These are phyloP conservation scores for Calocybe gangraenosa DNA, from an alignment of 768 basidiomycete species.

Conservation along the genomic window DNA sequence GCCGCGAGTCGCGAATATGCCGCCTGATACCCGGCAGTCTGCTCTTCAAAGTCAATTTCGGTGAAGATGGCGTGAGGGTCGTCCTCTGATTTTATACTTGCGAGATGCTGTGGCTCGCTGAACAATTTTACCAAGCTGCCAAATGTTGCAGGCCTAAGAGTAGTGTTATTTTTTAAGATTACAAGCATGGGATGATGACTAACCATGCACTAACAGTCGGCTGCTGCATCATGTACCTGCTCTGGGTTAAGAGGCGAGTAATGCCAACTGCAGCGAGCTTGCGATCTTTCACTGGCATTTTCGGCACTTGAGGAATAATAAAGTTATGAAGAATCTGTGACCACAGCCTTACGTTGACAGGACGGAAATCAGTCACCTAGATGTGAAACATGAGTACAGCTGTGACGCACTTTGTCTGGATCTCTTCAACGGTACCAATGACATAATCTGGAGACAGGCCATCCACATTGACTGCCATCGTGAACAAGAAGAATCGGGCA, in stretches of 20 bases:
- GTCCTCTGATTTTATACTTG: conserved; percentile 32
- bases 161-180: background rate
- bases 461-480: conserved; percentile 69
- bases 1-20: conserved; percentile 91
- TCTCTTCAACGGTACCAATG: conserved; percentile 71
- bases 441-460: conserved; percentile 78
- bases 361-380: background rate
- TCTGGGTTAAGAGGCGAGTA: conserved; percentile 73
- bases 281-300: conserved; percentile 77
- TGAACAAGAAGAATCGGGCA: conserved; percentile 71
- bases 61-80: conserved; percentile 58
- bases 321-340: conserved; percentile 74
- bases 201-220: conserved; percentile 67
- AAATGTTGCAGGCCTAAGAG: conserved; percentile 63
- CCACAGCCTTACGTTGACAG: conserved; percentile 50
- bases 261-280: conserved; percentile 83
- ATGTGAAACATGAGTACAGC: background rate
- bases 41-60: conserved; percentile 87
- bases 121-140: conserved; percentile 73
- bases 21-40: conserved; percentile 87
- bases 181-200: conserved; percentile 14
- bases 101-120: conserved; percentile 70
- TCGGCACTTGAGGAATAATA: conserved; percentile 75
- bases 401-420: conserved; percentile 73
- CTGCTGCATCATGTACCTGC: conserved; percentile 61